Percentiles rank a stretch among this genome's conserved stretches.
Conservation (phyloP, 2,329 filamentous ascomycete genomes). For the Pleomassaria siparia region DNA sequence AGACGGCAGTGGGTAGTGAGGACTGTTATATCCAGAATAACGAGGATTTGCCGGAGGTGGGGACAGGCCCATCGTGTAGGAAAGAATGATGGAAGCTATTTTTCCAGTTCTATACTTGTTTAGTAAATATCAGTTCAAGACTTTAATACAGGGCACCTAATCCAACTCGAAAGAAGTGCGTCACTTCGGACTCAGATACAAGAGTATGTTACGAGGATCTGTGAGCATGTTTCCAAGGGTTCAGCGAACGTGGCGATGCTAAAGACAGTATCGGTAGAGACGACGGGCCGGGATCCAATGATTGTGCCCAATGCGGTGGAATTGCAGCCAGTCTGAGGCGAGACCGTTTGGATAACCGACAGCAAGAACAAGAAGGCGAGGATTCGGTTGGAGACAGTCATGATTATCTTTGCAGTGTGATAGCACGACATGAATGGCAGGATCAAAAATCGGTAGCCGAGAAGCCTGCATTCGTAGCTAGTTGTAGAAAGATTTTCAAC, state of each 20-base stretch:
- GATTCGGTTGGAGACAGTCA: neutral
- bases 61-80: slow-evolving; percentile 26
- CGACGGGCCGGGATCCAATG: neutral
- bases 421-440: neutral
- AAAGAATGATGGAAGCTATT: neutral
- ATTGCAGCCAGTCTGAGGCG: neutral
- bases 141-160: too few relatives aligned
- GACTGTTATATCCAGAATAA: slow-evolving; percentile 24
- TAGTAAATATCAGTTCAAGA: too few relatives aligned
- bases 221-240: too few relatives aligned
- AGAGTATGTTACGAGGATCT: too few relatives aligned
- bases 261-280: neutral
- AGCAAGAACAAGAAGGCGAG: neutral
- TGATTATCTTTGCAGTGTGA: neutral
- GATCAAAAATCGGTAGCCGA: neutral
- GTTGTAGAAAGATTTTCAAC: neutral
- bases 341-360: neutral
- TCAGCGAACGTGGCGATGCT: neutral
- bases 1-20: slow-evolving; percentile 27
- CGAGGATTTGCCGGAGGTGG: slow-evolving; percentile 20
- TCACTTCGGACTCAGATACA: too few relatives aligned
- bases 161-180: too few relatives aligned
- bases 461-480: neutral
- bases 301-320: neutral
- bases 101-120: too few relatives aligned